Conservation (phyloP, 148 eudicot species). For the Vaccinium darrowii region DNA sequence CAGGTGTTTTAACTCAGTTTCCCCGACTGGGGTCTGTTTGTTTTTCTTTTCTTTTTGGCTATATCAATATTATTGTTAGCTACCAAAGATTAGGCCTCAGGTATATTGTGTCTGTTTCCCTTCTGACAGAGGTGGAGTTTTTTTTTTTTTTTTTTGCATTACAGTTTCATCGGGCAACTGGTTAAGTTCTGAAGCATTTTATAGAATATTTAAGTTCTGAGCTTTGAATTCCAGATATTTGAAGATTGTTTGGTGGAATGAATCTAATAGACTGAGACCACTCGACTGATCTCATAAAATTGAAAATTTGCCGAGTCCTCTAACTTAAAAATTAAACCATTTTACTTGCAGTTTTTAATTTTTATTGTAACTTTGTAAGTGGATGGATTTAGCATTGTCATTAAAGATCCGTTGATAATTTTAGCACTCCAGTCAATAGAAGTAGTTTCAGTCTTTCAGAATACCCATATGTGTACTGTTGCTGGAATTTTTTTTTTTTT, state of each 20-base stretch:
- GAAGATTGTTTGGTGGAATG: background rate
- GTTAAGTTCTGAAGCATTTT: background rate
- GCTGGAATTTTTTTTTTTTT: background rate
- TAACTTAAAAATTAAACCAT: background rate
- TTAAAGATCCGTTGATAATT: background rate
- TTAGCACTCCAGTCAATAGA: background rate
- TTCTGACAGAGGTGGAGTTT: background rate
- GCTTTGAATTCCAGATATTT: background rate
- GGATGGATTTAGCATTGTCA: background rate
- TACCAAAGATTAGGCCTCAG: background rate
- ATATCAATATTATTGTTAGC: background rate
- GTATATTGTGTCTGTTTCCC: background rate
- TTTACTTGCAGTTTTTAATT: background rate
- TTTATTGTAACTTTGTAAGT: background rate
- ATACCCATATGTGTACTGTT: background rate
- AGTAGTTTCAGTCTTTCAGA: background rate
- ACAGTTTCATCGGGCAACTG: background rate
- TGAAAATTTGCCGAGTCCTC: background rate
- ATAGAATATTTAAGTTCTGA: background rate
- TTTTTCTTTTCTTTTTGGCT: background rate
- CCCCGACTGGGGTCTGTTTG: background rate
- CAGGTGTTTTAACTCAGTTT: background rate
- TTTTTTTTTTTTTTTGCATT: background rate
- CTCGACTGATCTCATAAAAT: too few relatives aligned
- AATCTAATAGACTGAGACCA: background rate